Evolutionary conservation across 2,329 filamentous ascomycete species (phyloP), one percentile per base, ranked within the genome.

Genomic region (Parafenestella ontariensis): DNA sequence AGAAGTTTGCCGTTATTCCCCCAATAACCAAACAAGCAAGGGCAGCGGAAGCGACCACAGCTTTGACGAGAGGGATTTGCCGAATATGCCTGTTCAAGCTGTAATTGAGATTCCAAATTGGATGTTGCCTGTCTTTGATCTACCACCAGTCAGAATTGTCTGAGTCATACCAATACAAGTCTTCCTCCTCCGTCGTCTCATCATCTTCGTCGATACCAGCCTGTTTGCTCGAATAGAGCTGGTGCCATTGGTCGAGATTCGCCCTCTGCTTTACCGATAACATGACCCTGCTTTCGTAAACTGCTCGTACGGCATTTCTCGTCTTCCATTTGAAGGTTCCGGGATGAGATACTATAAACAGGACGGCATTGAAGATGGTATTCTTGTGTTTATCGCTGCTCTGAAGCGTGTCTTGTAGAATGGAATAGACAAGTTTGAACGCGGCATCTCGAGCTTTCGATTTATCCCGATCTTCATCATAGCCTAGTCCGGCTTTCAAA

Each of bases 241-340:
- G 21, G 37, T 40, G 34, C 68, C 62, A 65, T 52, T 49, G 42
- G 52, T 69, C 60, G 6, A 71, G 51, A 3, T 23, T 49, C 21
- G 50, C 54, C 54, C 34, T 64, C 53, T 72, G 66, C 54, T 72
- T 72, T 24, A 15, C 17, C 15, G 64, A 57, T 10, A 61, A 11
- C 18, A 57, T 45, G 47, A 70, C 70, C 41, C 59, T 56, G 44
- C 63, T 65, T 46, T 69, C 63, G 47, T 65, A 68, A 28, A 58
- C 62, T 49, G 54, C 54, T 8, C 65, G 56, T 42, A 70, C 46
- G 28, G 61, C 49, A 29, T 39, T 53, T 56, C 56, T 69, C 45
- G 62, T 65, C 13, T 53, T 59, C 49, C 45, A 66, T 48, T 61
- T 67, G 46, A 69, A 69, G 46, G 67, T 69, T 24, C 40, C 52